These are phyloP conservation scores for Pythium chondricola DNA, from an alignment of 352 stramenopile species.

Conservation along the genomic window DNA sequence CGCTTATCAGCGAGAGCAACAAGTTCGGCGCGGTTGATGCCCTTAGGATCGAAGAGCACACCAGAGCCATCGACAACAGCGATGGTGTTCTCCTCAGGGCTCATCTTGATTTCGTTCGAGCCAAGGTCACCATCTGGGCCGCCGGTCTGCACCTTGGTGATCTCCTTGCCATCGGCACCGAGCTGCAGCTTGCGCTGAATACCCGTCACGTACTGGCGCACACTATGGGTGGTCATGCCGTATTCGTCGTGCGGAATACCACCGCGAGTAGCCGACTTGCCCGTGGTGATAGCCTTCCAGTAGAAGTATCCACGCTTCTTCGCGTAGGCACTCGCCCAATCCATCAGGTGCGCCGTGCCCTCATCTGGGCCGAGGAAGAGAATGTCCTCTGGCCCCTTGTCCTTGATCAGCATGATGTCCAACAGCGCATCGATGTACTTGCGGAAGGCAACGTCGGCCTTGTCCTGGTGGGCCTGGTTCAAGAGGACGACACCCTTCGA, in stretches of 20 bases:
- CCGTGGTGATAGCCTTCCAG: slow-evolving; percentile 95
- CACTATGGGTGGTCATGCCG: slow-evolving; percentile 96
- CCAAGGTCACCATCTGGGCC: slow-evolving; percentile 97
- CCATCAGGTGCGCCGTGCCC: slow-evolving; percentile 95
- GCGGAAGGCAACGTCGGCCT: slow-evolving; percentile 85
- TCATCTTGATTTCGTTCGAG: slow-evolving; percentile 98
- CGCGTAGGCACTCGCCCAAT: slow-evolving; percentile 93
- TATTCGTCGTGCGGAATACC: slow-evolving; percentile 99
- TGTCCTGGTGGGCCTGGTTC: slow-evolving; percentile 88
- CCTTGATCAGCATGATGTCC: slow-evolving; percentile 95
- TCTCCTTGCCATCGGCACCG: slow-evolving; percentile 75
- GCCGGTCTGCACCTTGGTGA: slow-evolving; percentile 96
- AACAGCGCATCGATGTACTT: slow-evolving; percentile 97
- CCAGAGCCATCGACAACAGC: slow-evolving; percentile 93
- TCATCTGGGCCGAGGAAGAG: slow-evolving; percentile 98
- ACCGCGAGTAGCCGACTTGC: slow-evolving; percentile 90
- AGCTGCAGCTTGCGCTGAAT: slow-evolving; percentile 90
- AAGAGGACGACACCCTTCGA: slow-evolving; percentile 96
- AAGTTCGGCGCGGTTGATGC: slow-evolving; percentile 90
- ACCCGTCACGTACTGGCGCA: slow-evolving; percentile 95
- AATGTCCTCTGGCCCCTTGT: slow-evolving; percentile 92
- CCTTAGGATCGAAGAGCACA: slow-evolving; percentile 92
- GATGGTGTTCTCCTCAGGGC: slow-evolving; percentile 93
- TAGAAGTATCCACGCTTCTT: slow-evolving; percentile 91
- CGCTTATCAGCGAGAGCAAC: slow-evolving; percentile 88